Evolutionary conservation across 306 rosid genomes (phyloP).

Genomic region (Medicago ruthenica): DNA sequence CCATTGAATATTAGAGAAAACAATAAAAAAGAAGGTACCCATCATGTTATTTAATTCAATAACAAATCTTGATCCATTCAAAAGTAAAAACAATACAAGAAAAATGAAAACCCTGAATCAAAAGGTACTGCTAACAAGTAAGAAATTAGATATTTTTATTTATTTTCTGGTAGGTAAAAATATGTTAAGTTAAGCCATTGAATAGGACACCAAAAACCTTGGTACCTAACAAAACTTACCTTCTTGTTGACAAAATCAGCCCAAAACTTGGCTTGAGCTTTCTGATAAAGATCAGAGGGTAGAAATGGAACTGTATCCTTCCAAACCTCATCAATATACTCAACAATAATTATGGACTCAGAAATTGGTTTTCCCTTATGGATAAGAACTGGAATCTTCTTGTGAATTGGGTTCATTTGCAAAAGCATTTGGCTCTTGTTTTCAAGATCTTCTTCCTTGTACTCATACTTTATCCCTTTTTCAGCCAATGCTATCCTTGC

Average conservation of each 20-base stretch:
- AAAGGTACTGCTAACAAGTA: too few species aligned
- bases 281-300: background rate
- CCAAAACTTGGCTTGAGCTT: background rate
- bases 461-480: background rate
- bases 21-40: too few species aligned
- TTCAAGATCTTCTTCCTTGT: background rate
- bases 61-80: too few species aligned
- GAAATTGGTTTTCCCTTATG: background rate
- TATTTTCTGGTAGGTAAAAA: too few species aligned
- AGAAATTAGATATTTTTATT: too few species aligned
- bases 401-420: background rate
- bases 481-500: conserved; percentile 17
- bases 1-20: too few species aligned
- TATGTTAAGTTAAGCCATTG: background rate
- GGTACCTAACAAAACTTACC: background rate
- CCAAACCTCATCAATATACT: conserved; percentile 15
- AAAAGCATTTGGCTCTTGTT: conserved; percentile 15
- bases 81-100: too few species aligned
- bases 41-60: too few species aligned
- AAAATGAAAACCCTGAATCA: too few species aligned
- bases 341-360: background rate
- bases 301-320: background rate
- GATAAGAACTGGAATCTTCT: conserved; percentile 7
- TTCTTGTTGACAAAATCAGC: conserved; percentile 19
- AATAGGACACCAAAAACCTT: background rate